Evolutionary conservation across 306 rosid genomes (phyloP).

Genomic region (Corylus americana): DNA sequence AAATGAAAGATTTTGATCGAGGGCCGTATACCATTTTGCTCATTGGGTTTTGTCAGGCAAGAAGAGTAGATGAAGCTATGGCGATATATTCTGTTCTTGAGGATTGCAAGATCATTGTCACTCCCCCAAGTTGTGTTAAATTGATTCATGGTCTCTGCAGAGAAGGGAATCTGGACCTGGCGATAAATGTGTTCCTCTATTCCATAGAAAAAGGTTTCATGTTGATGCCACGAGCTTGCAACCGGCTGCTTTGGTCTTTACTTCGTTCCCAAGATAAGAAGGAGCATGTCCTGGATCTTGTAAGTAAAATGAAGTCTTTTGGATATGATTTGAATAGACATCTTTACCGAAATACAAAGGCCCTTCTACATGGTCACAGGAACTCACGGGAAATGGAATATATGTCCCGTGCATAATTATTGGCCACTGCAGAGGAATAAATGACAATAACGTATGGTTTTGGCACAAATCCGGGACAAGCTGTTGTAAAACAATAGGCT

Average conservation of each 20-base stretch:
- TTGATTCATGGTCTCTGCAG: constrained; percentile 62
- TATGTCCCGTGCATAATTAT: background rate
- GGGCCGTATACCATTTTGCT: constrained; percentile 81
- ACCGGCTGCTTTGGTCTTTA: constrained; percentile 42
- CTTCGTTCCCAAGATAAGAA: constrained; percentile 39
- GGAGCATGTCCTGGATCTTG: constrained; percentile 46
- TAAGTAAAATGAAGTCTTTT: constrained; percentile 45
- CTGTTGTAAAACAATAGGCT: background rate
- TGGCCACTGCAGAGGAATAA: background rate
- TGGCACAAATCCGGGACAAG: background rate
- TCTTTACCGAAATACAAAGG: constrained; percentile 30
- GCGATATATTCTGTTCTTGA: constrained; percentile 56
- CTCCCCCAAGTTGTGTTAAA: constrained; percentile 71
- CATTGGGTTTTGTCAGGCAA: constrained; percentile 69
- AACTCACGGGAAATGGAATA: constrained; percentile 5
- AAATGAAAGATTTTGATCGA: constrained; percentile 49
- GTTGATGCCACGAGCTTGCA: constrained; percentile 41
- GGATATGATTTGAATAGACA: constrained; percentile 43
- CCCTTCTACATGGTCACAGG: constrained; percentile 28
- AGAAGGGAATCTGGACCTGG: constrained; percentile 44
- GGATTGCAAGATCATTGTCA: constrained; percentile 52
- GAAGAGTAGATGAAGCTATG: constrained; percentile 54
- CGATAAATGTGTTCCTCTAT: constrained; percentile 57
- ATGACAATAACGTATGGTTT: background rate
- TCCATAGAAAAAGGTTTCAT: constrained; percentile 53